Conservation (phyloP, 2,329 filamentous ascomycete genomes). For the Claviceps purpurea region DNA sequence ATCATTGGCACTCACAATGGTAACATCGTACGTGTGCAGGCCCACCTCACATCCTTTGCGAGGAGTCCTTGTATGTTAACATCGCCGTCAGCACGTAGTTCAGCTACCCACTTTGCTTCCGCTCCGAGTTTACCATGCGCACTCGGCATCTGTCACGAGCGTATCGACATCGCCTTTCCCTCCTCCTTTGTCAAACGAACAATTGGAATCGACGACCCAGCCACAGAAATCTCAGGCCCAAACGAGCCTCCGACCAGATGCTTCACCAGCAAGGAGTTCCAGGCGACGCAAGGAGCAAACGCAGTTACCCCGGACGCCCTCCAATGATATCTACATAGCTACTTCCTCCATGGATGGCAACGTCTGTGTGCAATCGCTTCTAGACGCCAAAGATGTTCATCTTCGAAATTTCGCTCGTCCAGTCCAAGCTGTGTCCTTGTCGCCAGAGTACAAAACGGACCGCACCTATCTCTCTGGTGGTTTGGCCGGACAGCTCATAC, state of each 20-base stretch:
- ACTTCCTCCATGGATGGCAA: slow-evolving; percentile 94
- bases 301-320: slow-evolving; percentile 58
- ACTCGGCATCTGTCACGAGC: slow-evolving; percentile 79
- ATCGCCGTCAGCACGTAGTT: slow-evolving; percentile 56
- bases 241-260: slow-evolving; percentile 18
- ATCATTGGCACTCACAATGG: slow-evolving; percentile 92
- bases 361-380: slow-evolving; percentile 77
- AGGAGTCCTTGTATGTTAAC: neutral
- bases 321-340: slow-evolving; percentile 85
- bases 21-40: slow-evolving; percentile 58
- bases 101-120: slow-evolving; percentile 70
- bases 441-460: slow-evolving; percentile 85
- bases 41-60: neutral
- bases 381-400: slow-evolving; percentile 81
- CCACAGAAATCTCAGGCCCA: slow-evolving; percentile 22
- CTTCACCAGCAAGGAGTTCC: slow-evolving; percentile 36
- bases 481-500: slow-evolving; percentile 70
- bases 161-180: slow-evolving; percentile 85
- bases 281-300: slow-evolving; percentile 37
- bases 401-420: slow-evolving; percentile 88
- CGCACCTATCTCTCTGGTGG: slow-evolving; percentile 84
- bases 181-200: slow-evolving; percentile 33
- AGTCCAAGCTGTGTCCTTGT: slow-evolving; percentile 83
- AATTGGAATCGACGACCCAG: slow-evolving; percentile 27
- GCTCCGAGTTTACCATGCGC: slow-evolving; percentile 79